Base-by-base conservation (phyloP, 208 protist genomes). In the Phytomonas sp. region DNA sequence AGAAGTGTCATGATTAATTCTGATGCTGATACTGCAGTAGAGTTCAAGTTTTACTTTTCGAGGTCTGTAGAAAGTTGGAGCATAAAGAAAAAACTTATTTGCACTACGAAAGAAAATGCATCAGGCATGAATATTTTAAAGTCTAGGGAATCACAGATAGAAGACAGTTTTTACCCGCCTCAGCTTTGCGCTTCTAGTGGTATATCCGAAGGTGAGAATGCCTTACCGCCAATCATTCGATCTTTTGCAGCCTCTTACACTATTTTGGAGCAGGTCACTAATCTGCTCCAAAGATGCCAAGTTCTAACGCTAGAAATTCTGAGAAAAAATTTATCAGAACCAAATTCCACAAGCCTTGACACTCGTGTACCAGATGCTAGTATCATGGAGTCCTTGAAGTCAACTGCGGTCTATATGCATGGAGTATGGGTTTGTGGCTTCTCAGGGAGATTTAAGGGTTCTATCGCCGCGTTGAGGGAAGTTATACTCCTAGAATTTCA, bases 371-470 rank as follows among this genome's bases (percentile, higher is more conserved):
- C 60, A 23, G 20, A 68, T 17, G 64, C 20, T 1, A 68, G 11
- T 31, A 34, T 59, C 28, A 30, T 36, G 20, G 31, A 13, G 36
- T 60, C 61, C 79, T 83, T 62, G 60, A 92, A 29, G 53, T 95
- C 11, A 78, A 81, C 63, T 37, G 84, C 85, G 0, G 76, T 92
- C 46, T 92, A 79, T 71, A 84, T 90, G 77, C 91, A 96, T 61
- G 91, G 91, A 31, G 91, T 96, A 36, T 96, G 91, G 91, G 77
- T 94, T 0, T 78, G 78, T 20, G 79, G 82, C 32, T 70, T 46
- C n/a, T 74, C 77, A 33, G 66, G 79, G 0, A 66, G 78, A 23
- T 89, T 96, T 53, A 82, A 77, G 20, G 88, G 91, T n/a, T 72
- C 75, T 6, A 75, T 77, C 0, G 91, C 88, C 0, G 85, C 91